A percentile compares a stretch with the other conserved stretches of the same genome.
These are phyloP conservation scores for Salix purpurea DNA, from an alignment of 345 rosid species.

Conservation along the genomic window DNA sequence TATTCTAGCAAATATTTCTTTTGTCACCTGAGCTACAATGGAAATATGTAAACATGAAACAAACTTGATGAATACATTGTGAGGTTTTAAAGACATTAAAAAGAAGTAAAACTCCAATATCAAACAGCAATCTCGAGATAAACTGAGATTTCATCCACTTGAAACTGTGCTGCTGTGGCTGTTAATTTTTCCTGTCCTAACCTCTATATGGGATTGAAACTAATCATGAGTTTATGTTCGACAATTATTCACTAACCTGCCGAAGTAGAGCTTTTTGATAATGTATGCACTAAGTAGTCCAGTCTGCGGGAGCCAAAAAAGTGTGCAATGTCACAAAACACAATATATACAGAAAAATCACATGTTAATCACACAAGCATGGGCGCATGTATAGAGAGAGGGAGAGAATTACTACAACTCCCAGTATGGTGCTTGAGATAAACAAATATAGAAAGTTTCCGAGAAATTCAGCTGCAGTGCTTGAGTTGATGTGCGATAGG, in stretches of 20 bases:
- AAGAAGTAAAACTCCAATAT: background rate
- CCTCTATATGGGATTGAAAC: background rate
- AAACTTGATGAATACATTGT: background rate
- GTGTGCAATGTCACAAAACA: background rate
- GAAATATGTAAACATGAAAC: background rate
- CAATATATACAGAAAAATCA: background rate
- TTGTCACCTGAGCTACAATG: background rate
- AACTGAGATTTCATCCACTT: background rate
- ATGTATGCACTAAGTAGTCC: conserved; percentile 87
- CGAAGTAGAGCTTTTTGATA: conserved; percentile 80
- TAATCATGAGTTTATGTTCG: background rate
- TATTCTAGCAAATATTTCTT: background rate
- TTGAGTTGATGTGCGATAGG: conserved; percentile 56
- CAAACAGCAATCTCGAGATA: background rate
- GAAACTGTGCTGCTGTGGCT: background rate
- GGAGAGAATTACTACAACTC: conserved; percentile 51
- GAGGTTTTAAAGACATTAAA: background rate
- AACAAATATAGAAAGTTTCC: conserved; percentile 76
- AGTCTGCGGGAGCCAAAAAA: conserved; percentile 45
- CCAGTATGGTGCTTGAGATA: conserved; percentile 73
- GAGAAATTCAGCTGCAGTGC: conserved; percentile 48
- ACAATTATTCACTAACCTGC: conserved; percentile 51
- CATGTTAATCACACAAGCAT: background rate
- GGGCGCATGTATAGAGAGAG: background rate
- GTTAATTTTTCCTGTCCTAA: background rate